Base-by-base conservation (phyloP, 169 alveolate species). In the Plasmodium sp. region DNA sequence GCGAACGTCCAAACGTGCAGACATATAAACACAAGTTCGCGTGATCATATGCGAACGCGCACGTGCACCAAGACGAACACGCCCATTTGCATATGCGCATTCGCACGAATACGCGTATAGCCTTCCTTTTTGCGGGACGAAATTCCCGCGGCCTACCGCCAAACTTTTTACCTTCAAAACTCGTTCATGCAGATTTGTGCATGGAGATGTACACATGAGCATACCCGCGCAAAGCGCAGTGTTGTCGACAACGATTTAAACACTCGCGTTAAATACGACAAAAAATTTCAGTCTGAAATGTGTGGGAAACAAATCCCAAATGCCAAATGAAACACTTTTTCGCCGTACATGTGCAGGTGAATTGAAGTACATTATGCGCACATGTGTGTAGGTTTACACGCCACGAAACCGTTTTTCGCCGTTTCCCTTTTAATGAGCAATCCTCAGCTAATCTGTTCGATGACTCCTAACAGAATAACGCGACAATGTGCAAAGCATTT, bases 131-230 rank as follows among this genome's bases (percentile, higher is more conserved):
- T 41, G 39, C 84, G 39, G 14, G 27, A 36, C 16, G 45, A 9
- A 16, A 14, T 79, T 79, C 56, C 56, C 56, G 9, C 56, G 43
- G 39, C 72, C 16, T 58, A 34, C 39, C 43, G 43, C 62, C 73
- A 41, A 58, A 33, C 31, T 10, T 16, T 83, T 18, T 34, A 43
- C 72, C 45, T 58, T 27, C 43, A 22, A 41, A 41, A 22, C 16
- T 41, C 7, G 58, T 83, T 84, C 93, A 84, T 84, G 93, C 93
- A 84, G 56, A 84, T 18, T 74, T 74, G 93, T 84, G 93, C 93
- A 84, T 72, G 81, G 84, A 39, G 9, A 84, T 33, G 34, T 41
- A 84, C 18, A 74, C 43, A 9, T 14, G 48, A 31, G 45, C 36
- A 73, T 45, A 73, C 22, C 62, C 14, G 18, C 56, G 39, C 36